These are phyloP conservation scores for Nemania abortiva DNA, from an alignment of 2,329 filamentous ascomycete genomes.

Conservation along the genomic window DNA sequence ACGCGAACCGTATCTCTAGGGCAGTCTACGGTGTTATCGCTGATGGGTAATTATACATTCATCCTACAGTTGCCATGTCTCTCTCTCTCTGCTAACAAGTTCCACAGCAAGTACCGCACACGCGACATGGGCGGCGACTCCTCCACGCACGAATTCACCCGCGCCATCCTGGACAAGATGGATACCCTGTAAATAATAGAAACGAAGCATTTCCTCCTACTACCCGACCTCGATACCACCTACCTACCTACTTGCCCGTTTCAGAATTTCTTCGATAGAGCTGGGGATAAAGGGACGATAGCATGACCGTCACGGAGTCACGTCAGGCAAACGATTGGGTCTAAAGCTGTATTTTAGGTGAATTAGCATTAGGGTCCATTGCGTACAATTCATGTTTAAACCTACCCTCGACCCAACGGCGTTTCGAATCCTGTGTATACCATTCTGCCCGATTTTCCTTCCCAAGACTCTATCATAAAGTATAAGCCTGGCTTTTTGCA, in stretches of 20 bases:
- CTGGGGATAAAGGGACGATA: slow-evolving; percentile 45
- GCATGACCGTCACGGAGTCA: slow-evolving; percentile 50
- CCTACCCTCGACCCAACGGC: not conserved
- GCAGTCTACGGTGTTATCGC: slow-evolving; percentile 82
- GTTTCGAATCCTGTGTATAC: not conserved
- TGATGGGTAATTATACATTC: slow-evolving; percentile 76
- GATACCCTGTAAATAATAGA: slow-evolving; percentile 71
- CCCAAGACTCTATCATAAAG: not conserved
- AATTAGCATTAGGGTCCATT: slow-evolving; percentile 47
- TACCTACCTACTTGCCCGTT: slow-evolving; percentile 29
- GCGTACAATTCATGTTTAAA: slow-evolving; percentile 40
- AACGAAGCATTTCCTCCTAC: slow-evolving; percentile 29
- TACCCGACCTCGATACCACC: slow-evolving; percentile 44
- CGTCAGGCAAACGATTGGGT: slow-evolving; percentile 47
- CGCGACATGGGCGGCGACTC: slow-evolving; percentile 94
- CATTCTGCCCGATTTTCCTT: not conserved
- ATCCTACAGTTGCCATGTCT: not conserved
- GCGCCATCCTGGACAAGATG: slow-evolving; percentile 95
- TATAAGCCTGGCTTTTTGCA: not conserved
- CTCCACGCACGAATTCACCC: slow-evolving; percentile 94
- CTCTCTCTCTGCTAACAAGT: slow-evolving; percentile 55
- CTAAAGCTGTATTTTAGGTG: slow-evolving; percentile 50
- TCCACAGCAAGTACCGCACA: slow-evolving; percentile 81
- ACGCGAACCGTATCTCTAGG: slow-evolving; percentile 98
- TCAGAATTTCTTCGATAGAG: slow-evolving; percentile 46